Evolutionary conservation across 768 basidiomycete species (phyloP).

Genomic region (Rhodocollybia butyracea): DNA sequence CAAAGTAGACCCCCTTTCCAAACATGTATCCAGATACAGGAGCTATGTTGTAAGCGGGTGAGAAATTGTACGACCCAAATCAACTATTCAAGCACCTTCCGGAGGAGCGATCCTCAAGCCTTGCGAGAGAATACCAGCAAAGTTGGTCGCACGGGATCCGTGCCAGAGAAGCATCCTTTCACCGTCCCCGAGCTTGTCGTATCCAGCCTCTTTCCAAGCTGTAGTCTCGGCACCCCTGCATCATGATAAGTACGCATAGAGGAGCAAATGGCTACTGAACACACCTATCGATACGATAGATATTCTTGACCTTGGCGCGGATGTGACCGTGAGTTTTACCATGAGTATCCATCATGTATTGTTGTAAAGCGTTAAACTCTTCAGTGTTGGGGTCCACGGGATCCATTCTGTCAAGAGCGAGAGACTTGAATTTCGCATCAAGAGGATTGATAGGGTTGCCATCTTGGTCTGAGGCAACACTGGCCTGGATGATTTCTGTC

Average conservation of each 20-base stretch:
- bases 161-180: constrained; percentile 62
- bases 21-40: constrained; percentile 63
- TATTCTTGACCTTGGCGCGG: constrained; percentile 38
- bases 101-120: constrained; percentile 64
- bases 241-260: neutral
- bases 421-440: constrained; percentile 51
- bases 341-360: constrained; percentile 53
- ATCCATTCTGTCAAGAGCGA: constrained; percentile 49
- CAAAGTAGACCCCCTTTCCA: constrained; percentile 65
- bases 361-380: constrained; percentile 47
- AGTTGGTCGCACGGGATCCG: constrained; percentile 61
- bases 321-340: constrained; percentile 51
- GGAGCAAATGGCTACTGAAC: neutral
- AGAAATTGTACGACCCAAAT: neutral
- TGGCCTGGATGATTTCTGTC: constrained; percentile 48
- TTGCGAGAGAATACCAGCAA: constrained; percentile 61
- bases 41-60: constrained; percentile 22
- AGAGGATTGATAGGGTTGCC: constrained; percentile 53
- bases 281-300: constrained; percentile 55
- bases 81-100: constrained; percentile 35
- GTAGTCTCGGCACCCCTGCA: constrained; percentile 24
- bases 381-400: constrained; percentile 35
- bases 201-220: constrained; percentile 45
- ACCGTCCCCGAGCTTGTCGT: constrained; percentile 38
- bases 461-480: constrained; percentile 31